phyloP scores from a whole-genome alignment of 495 filamentous ascomycete genomes.

The Aspergillus ellipticus region DNA sequence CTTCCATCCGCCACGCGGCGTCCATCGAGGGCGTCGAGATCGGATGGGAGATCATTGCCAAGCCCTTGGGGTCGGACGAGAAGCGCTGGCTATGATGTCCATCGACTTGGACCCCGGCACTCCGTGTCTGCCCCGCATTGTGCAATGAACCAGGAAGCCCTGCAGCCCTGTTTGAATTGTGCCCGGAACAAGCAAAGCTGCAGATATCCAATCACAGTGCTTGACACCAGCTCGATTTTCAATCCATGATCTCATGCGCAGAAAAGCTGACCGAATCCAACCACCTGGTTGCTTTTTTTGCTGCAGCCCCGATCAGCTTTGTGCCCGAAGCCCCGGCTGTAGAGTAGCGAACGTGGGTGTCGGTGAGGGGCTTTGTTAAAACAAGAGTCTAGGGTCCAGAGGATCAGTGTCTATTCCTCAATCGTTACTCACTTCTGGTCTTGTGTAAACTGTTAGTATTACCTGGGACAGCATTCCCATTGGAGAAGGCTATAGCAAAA shows the following conservation, averaged over 20 bases:
- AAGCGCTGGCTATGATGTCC: constrained; percentile 16
- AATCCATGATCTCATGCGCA: neutral
- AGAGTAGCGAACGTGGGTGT: no score
- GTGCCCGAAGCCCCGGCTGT: no score
- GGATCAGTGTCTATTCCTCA: no score
- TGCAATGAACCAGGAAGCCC: neutral
- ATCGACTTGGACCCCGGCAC: neutral
- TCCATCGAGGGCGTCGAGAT: constrained; percentile 20
- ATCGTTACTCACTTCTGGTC: no score
- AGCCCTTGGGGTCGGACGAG: constrained; percentile 20
- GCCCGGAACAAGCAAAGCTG: neutral
- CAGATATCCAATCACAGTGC: neutral
- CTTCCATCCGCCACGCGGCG: constrained; percentile 19
- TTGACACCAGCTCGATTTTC: neutral
- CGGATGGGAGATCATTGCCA: constrained; percentile 29
- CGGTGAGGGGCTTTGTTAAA: no score
- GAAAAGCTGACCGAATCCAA: neutral
- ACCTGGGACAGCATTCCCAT: no score
- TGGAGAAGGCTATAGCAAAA: neutral
- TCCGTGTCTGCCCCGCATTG: neutral
- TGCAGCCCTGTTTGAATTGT: neutral
- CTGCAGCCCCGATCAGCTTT: neutral
- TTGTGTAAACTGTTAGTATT: no score
- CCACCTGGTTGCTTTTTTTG: neutral
- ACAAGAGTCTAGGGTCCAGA: no score